Conservation (phyloP, 139 green algal genomes). For the Chlamydomonas sp. region DNA sequence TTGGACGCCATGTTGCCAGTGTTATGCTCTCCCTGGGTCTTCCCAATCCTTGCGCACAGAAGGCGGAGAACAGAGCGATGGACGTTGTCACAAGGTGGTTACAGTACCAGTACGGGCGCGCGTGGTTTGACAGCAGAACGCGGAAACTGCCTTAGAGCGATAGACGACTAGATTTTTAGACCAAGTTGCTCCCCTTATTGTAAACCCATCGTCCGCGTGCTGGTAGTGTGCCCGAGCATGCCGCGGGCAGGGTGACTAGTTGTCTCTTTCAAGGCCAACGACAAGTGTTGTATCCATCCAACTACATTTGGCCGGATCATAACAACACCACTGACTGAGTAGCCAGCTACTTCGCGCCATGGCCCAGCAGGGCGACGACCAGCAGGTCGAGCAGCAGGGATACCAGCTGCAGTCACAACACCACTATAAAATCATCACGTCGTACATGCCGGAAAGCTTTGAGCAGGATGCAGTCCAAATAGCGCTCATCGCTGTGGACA, state of each 20-base stretch:
- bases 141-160: too few relatives aligned
- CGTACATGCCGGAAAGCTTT: conserved; percentile 58
- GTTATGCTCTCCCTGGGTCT: background rate
- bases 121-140: too few relatives aligned
- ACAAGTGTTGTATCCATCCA: background rate
- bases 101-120: too few relatives aligned
- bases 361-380: conserved; percentile 21
- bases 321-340: background rate
- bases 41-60: too few relatives aligned
- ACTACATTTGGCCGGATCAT: background rate
- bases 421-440: conserved; percentile 54
- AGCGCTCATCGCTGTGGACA: conserved; percentile 55
- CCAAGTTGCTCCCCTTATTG: too few relatives aligned
- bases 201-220: too few relatives aligned
- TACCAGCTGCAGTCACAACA: conserved; percentile 55
- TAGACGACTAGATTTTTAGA: too few relatives aligned
- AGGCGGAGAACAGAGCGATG: too few relatives aligned
- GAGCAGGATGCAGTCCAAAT: conserved; percentile 65
- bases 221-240: too few relatives aligned
- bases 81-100: too few relatives aligned
- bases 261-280: background rate
- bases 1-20: background rate
- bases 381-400: conserved; percentile 30
- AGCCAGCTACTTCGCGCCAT: conserved; percentile 21
- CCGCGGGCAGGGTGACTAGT: too few relatives aligned